Evolutionary conservation across 169 alveolate species (phyloP).

Genomic region (Eimeria necatrix): DNA sequence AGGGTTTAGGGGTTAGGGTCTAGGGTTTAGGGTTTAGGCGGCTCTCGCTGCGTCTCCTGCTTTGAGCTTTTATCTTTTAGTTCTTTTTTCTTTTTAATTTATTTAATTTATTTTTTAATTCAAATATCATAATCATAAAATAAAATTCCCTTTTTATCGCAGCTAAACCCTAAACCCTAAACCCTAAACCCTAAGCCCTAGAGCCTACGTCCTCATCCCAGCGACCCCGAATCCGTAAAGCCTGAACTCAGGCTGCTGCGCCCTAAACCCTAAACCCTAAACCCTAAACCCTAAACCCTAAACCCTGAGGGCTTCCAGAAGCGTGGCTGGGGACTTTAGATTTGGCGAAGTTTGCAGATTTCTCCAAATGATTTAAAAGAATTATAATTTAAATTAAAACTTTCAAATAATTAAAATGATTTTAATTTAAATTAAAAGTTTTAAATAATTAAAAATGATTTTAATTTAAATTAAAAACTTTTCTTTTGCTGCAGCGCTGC

Average conservation of each 20-base stretch:
- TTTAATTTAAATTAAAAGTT: too few relatives aligned
- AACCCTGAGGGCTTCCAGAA: not conserved
- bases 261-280: conserved; percentile 32
- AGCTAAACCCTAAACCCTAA: conserved; percentile 76
- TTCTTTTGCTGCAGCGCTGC: not conserved
- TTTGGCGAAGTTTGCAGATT: conserved; percentile 89
- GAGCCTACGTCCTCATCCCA: conserved; percentile 11
- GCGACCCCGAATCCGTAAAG: conserved; percentile 84
- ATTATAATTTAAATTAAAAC: conserved; percentile 88
- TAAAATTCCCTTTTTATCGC: conserved; percentile 84
- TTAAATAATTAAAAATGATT: not conserved
- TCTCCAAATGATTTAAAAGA: conserved; percentile 88
- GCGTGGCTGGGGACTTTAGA: conserved; percentile 83
- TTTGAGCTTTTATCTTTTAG: not conserved
- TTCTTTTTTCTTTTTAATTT: not conserved
- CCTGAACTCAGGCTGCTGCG: conserved; percentile 85
- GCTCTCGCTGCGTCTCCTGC: not conserved
- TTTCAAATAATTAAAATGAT: conserved; percentile 34
- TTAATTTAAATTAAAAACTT: too few relatives aligned
- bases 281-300: conserved; percentile 33
- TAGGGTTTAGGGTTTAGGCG: conserved; percentile 27
- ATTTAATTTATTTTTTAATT: too few relatives aligned
- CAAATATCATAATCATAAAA: not conserved
- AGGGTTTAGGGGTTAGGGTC: conserved; percentile 26
- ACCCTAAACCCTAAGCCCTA: not conserved